Evolutionary conservation across 371 early-diverging fungal species (phyloP), one percentile per base, ranked within the genome.

Genomic region (Rozella allomycis): DNA sequence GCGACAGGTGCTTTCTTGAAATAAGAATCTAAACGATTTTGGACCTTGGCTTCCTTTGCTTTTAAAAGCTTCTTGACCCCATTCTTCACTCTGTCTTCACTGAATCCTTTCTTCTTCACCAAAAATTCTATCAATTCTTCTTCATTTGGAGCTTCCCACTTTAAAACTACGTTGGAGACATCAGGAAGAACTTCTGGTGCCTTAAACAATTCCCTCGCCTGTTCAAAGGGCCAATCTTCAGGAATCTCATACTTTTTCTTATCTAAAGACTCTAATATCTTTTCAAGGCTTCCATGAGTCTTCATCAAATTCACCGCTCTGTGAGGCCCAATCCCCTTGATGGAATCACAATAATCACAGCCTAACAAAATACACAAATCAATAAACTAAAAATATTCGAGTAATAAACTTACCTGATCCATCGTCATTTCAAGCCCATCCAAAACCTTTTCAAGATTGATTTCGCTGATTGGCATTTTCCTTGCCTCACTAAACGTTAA

Each of bases 351-450:
- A 58, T 97, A 99, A 59, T 99, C 99, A 60, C 98, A 98, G 22
- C 99, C 99, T 25, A 98, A 59, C 30, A 99, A 50, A 36, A 99
- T 97, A 60, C 98, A 97, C 26, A 99, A 51, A 49, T 99, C 99
- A 14, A 96, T 78, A 50, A 99, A 98, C 76, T 87, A 54, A 2
- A 20, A 9, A 18, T 9, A 23, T 12, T 23, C 6, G 13, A 33
- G 18, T 7, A 20, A 17, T 9, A 23, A 13, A 9, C 38, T n/a
- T 47, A 74, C 75, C 55, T 80, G 67, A 0, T 67, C 63, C 58
- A 66, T 60, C 4, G 54, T 61, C 37, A 94, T 51, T 0, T 58
- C 76, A 19, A 97, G 56, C 0, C 87, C 93, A 27, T 68, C 70
- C 38, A 98, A 58, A 11, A 75, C 78, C 39, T 72, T 75, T 9